Conservation (phyloP, 768 basidiomycete genomes). For the button mushroom (Agaricus bisporus) region DNA sequence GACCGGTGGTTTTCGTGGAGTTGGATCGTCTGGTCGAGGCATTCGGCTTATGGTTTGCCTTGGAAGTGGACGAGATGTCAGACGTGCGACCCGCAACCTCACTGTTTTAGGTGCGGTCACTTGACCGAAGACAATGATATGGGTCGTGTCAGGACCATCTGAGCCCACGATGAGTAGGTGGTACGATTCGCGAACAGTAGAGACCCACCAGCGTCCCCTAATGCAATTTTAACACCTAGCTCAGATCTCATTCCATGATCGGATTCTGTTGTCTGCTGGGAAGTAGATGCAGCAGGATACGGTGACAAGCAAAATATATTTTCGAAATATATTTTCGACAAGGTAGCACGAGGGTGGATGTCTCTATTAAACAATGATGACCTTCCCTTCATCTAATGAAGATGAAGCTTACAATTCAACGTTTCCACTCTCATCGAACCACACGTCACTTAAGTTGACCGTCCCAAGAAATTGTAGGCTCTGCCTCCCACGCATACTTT, state of each 20-base stretch:
- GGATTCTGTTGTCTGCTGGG: constrained; percentile 11
- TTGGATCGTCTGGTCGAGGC: constrained; percentile 69
- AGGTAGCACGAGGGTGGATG: constrained; percentile 57
- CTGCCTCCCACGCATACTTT: constrained; percentile 75
- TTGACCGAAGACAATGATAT: constrained; percentile 51
- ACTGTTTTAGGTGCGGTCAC: constrained; percentile 22
- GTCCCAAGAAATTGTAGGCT: constrained; percentile 53
- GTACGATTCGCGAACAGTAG: not conserved
- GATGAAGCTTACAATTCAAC: constrained; percentile 28
- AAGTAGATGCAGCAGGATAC: constrained; percentile 24
- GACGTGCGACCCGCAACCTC: constrained; percentile 50
- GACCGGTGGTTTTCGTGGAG: constrained; percentile 61
- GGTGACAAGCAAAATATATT: constrained; percentile 55
- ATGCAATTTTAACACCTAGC: constrained; percentile 57
- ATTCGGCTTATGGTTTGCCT: constrained; percentile 21
- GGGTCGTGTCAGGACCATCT: constrained; percentile 68
- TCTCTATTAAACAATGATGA: constrained; percentile 31
- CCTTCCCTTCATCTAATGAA: not conserved
- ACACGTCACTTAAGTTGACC: constrained; percentile 46
- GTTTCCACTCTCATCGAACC: constrained; percentile 52
- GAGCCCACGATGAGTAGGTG: not conserved
- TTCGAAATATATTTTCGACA: constrained; percentile 66
- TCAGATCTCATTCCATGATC: constrained; percentile 28
- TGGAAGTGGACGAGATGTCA: constrained; percentile 37
- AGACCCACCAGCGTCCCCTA: constrained; percentile 60